Conservation (phyloP, 768 basidiomycete species). For the Tylopilus plumbeoviolaceoides region DNA sequence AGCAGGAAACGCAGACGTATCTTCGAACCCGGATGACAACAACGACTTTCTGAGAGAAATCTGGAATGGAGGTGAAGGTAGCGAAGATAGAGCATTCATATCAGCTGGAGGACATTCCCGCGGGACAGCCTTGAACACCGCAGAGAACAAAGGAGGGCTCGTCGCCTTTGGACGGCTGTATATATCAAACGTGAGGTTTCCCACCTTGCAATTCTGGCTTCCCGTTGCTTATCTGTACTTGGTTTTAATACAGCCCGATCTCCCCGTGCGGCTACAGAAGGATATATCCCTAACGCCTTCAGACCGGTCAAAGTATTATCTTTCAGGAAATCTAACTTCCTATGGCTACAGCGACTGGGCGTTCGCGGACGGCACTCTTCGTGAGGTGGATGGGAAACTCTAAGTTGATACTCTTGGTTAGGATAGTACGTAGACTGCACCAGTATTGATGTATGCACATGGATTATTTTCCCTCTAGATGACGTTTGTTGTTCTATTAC, state of each 20-base stretch:
- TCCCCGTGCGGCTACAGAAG: conserved; percentile 27
- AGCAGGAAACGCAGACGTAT: not conserved
- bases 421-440: too few species aligned
- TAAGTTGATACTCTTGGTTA: too few species aligned
- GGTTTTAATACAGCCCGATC: conserved; percentile 25
- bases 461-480: too few species aligned
- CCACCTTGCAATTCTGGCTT: not conserved
- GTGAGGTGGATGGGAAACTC: too few species aligned
- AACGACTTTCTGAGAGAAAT: not conserved
- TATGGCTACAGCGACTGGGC: not conserved
- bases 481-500: too few species aligned
- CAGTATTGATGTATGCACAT: too few species aligned
- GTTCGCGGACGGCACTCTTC: not conserved
- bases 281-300: conserved; percentile 14
- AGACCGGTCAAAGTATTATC: not conserved
- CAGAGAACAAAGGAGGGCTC: not conserved
- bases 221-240: not conserved
- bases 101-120: not conserved
- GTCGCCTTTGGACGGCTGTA: not conserved
- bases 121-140: not conserved
- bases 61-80: not conserved
- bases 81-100: not conserved
- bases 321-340: not conserved
- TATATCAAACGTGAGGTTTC: not conserved
- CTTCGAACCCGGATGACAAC: not conserved